phyloP scores from a whole-genome alignment of 1,139 yeast species.

The Candida sp. region DNA sequence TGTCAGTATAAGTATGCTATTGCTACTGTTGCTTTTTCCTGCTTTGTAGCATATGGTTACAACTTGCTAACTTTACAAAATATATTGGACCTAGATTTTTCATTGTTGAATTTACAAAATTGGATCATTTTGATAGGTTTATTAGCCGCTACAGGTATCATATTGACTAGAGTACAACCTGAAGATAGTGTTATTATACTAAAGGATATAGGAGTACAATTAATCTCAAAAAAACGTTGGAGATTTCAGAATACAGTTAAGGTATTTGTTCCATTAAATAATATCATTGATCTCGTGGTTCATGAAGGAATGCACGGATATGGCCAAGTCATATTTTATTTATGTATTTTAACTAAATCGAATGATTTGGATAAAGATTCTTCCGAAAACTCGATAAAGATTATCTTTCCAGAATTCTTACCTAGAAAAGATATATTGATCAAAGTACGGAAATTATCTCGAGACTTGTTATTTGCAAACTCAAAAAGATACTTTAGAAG shows the following conservation, averaged over 20 bases:
- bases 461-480: conserved; percentile 35
- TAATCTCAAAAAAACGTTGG: conserved; percentile 26
- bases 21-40: neutral
- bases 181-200: conserved; percentile 33
- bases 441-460: conserved; percentile 36
- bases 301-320: conserved; percentile 68
- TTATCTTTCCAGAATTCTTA: conserved; percentile 48
- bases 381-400: conserved; percentile 33
- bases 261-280: conserved; percentile 49
- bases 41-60: neutral
- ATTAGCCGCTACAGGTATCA: neutral
- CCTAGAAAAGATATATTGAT: conserved; percentile 43
- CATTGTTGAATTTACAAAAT: neutral
- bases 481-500: conserved; percentile 36
- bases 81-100: neutral
- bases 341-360: conserved; percentile 52
- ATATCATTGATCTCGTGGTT: conserved; percentile 56
- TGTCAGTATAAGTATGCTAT: neutral
- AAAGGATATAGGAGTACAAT: conserved; percentile 37
- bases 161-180: conserved; percentile 20
- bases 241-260: conserved; percentile 17
- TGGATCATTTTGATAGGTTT: neutral
- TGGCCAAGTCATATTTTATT: conserved; percentile 57
- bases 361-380: conserved; percentile 8
- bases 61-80: neutral